A percentile compares a stretch with the other conserved stretches of the same genome.
These are phyloP conservation scores for Spizellomyces sp. DNA, from an alignment of 192 early-diverging fungal genomes.

Conservation along the genomic window DNA sequence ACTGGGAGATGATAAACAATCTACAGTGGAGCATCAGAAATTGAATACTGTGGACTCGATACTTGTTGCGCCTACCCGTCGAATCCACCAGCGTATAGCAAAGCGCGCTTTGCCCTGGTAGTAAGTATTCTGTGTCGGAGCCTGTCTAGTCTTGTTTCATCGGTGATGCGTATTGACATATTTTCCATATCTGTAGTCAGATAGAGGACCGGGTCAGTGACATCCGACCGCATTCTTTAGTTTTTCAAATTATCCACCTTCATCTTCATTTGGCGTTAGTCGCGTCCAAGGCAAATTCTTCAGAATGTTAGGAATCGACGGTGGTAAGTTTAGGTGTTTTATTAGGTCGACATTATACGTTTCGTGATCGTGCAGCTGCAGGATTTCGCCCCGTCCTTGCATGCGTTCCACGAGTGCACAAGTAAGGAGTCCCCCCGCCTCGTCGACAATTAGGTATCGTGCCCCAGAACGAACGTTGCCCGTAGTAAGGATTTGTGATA, in stretches of 20 bases:
- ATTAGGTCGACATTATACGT: conserved; percentile 71
- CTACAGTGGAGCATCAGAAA: conserved; percentile 43
- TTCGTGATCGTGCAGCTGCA: conserved; percentile 77
- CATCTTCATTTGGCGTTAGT: conserved; percentile 55
- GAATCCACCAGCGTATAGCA: conserved; percentile 24
- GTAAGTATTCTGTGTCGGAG: conserved; percentile 3
- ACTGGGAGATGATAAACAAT: conserved; percentile 80
- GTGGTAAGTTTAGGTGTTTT: conserved; percentile 76
- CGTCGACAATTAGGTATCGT: conserved; percentile 83
- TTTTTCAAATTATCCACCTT: conserved; percentile 49
- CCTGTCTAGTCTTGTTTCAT: conserved; percentile 10
- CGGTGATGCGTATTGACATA: not conserved
- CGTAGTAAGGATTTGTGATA: conserved; percentile 84
- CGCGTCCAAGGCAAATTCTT: conserved; percentile 72
- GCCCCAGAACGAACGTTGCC: conserved; percentile 76
- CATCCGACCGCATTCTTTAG: conserved; percentile 49
- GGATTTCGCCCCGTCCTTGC: conserved; percentile 58
- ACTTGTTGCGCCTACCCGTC: conserved; percentile 16
- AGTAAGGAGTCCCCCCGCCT: conserved; percentile 84
- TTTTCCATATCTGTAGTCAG: not conserved
- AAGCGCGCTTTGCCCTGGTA: not conserved
- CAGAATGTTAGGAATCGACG: conserved; percentile 53
- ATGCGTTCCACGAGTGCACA: conserved; percentile 82
- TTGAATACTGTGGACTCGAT: not conserved
- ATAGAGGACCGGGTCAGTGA: not conserved